Base-by-base conservation (phyloP, 225 moss, liverwort and hornwort species). In the Pleurozium schreberi region DNA sequence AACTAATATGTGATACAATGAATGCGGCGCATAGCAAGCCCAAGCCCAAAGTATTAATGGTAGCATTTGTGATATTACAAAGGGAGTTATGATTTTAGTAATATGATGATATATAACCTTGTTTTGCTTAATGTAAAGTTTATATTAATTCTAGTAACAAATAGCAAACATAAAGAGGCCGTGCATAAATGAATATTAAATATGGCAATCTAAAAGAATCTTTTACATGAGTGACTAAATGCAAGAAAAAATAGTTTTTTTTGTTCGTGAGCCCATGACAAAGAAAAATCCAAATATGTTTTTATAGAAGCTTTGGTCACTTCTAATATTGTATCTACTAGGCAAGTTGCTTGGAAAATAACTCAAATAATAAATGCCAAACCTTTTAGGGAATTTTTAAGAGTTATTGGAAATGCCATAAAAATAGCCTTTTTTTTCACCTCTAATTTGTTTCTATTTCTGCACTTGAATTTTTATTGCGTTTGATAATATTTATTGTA, bases 261-360 rank as follows among this genome's bases (percentile, higher is more conserved):
- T 20, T 4, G 34, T 20, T n/a, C 8, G 18, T 0, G 0, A 49
- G 3, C 4, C 20, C 0, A 20, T 49, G 33, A 49, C 19, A 4
- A 49, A 75, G 18, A 75, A 75, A 75, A 49, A 47, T 50, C 8
- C 8, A 75, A 50, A 33, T 33, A 20, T 50, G 0, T 50, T 50
- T n/a, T 33, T 20, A 75, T 20, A 20, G 8, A 50, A 75, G 21
- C 13, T 49, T 75, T 33, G 50, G 3, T 33, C 2, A 23, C 9
- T 53, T 52, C 6, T 36, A 36, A 14, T 76, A 76, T 53, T 14
- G 3, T 23, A 52, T 21, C 0, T 2, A 1, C 3, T 22, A 2
- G 36, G 3, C 9, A 76, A 53, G 0, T 53, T 76, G 9, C 14
- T 1, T 36, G 9, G 9, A 36, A 76, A 14, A 36, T 36, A 22